Conservation (phyloP, 305 asterid genomes). For the Plantago coronopus region DNA sequence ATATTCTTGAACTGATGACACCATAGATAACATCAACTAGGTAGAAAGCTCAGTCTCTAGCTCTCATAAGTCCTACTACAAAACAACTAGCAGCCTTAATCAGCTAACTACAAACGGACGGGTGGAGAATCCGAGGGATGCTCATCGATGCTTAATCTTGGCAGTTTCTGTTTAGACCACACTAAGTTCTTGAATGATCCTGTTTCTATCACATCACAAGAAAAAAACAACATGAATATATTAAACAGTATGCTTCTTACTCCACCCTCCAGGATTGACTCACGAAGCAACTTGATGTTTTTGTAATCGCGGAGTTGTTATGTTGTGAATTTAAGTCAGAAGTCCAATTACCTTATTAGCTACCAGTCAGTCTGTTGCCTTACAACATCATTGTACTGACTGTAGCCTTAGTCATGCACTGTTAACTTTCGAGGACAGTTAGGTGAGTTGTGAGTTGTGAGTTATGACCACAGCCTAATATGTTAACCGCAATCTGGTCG, state of each 20-base stretch:
- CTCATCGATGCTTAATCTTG: neutral
- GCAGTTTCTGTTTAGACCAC: neutral
- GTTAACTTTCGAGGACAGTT: too few relatives aligned
- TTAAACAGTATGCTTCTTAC: too few relatives aligned
- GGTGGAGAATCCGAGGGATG: neutral
- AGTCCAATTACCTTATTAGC: neutral
- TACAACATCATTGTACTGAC: too few relatives aligned
- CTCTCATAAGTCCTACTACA: neutral
- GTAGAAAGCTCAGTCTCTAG: neutral
- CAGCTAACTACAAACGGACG: neutral
- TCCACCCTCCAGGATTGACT: neutral
- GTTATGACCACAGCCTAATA: neutral
- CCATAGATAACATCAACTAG: neutral
- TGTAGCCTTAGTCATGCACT: too few relatives aligned
- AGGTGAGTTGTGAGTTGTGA: neutral
- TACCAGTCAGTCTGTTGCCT: neutral
- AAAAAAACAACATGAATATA: neutral
- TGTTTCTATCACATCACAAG: neutral
- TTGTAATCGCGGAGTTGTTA: too few relatives aligned
- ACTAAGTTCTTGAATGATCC: neutral
- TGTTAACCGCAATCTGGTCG: neutral
- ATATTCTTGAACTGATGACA: neutral
- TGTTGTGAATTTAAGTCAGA: too few relatives aligned
- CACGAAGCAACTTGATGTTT: neutral
- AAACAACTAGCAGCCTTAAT: neutral